Evolutionary conservation across 805 yeast genomes (phyloP), one percentile per base, ranked within the genome.

Genomic region (Cyberlindnera mycetangii): DNA sequence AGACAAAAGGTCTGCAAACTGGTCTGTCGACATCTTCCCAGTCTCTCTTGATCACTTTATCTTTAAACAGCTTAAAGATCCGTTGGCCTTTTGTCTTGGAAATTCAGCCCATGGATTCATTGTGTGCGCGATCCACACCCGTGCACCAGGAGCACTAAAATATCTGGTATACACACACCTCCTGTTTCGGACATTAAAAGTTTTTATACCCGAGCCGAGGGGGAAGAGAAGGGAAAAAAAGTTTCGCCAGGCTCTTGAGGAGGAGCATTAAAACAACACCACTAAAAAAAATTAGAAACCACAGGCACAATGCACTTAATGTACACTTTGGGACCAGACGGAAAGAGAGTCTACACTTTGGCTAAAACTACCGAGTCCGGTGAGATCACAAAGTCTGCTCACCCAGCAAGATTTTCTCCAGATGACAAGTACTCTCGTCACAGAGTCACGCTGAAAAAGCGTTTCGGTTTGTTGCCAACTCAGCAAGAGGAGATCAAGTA

Each of bases 341-440:
- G 99, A 59, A 92, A 92, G 78, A 85, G 99, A 70, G 69, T 86
- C 61, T 93, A 93, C 79, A 93, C 99, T 44, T 76, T 93, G 56
- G 74, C 87, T 68, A 93, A 93, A 74, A 54, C 65, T 58, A 83
- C 95, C 45, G 89, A 76, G 50, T 70, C 74, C 7, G 98, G 99
- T 51, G 96, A 89, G 68, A 89, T 92, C 74, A 95, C 99, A 65
- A 89, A 89, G 75, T 86, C 96, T 56, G 99, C 99, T 33, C 99
- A 93, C 70, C 99, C 99, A 51, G 99, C 99, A 42, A 85, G 99
- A 72, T 93, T 93, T 70, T 93, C 99, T 27, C 99, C 99, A 58
- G 99, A 93, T 68, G 99, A 93, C 79, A 93, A 93, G 74, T 92
- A 89, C 76, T 93, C 99, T 38, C 85, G 97, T 76, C 98, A 93